A percentile compares a stretch with the other conserved stretches of the same genome.
phyloP scores from a whole-genome alignment of 2,329 filamentous ascomycete genomes.

The Ambrosiella xylebori region DNA sequence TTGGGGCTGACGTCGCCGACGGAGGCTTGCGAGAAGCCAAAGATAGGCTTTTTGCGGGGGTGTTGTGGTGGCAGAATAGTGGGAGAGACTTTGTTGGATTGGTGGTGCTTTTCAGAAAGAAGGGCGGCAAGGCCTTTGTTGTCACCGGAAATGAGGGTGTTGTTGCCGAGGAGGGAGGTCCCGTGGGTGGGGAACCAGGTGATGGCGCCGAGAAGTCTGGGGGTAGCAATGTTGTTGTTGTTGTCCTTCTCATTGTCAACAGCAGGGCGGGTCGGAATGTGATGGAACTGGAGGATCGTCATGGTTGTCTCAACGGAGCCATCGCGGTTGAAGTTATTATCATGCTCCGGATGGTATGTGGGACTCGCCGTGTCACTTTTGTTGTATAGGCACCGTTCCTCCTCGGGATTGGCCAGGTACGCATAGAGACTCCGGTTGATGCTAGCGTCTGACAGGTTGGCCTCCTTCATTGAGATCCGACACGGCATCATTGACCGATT shows the following conservation, averaged over 20 bases:
- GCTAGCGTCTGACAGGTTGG: slow-evolving; percentile 51
- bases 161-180: slow-evolving; percentile 78
- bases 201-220: slow-evolving; percentile 47
- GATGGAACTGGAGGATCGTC: slow-evolving; percentile 59
- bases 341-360: not conserved
- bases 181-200: slow-evolving; percentile 88
- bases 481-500: slow-evolving; percentile 36
- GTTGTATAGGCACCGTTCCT: slow-evolving; percentile 52
- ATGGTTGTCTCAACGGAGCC: slow-evolving; percentile 53
- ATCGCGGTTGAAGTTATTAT: slow-evolving; percentile 16
- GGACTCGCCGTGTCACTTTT: not conserved
- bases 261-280: slow-evolving; percentile 24
- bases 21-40: slow-evolving; percentile 69
- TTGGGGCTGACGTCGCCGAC: slow-evolving; percentile 88
- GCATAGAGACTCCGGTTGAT: slow-evolving; percentile 73
- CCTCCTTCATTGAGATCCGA: slow-evolving; percentile 48
- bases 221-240: slow-evolving; percentile 26
- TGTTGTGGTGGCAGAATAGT: too few relatives aligned
- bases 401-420: slow-evolving; percentile 64
- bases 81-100: not conserved
- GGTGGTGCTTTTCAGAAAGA: slow-evolving; percentile 51
- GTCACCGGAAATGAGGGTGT: slow-evolving; percentile 73
- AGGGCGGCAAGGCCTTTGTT: slow-evolving; percentile 85
- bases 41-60: too few relatives aligned
- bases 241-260: slow-evolving; percentile 32